Evolutionary conservation across 768 basidiomycete species (phyloP).

Genomic region (Pisolithus albus): DNA sequence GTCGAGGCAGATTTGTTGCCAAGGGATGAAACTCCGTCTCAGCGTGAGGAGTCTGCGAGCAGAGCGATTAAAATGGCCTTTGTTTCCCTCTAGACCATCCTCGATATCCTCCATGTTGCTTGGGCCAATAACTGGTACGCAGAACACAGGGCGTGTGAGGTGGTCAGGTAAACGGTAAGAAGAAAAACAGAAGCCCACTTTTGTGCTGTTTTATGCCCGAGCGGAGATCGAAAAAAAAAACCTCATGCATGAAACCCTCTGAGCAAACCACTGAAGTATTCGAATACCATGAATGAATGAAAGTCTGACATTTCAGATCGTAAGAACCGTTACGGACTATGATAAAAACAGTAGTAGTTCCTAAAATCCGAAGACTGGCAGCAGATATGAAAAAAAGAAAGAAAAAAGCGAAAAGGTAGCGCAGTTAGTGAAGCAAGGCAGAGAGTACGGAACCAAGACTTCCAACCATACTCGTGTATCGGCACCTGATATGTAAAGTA

Average conservation of each 20-base stretch:
- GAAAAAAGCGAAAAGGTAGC: constrained; percentile 1
- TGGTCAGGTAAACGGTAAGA: constrained; percentile 37
- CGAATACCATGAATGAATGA: background rate
- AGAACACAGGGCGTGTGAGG: constrained; percentile 40
- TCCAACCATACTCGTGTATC: constrained; percentile 2
- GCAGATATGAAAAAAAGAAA: constrained; percentile 2
- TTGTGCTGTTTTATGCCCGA: background rate
- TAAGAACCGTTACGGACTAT: constrained; percentile 11
- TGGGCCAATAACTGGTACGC: constrained; percentile 35
- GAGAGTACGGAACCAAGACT: background rate
- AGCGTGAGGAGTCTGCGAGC: constrained; percentile 59
- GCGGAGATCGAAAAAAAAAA: constrained; percentile 22
- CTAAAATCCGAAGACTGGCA: constrained; percentile 11
- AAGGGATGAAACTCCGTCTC: constrained; percentile 81
- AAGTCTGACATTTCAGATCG: constrained; percentile 9
- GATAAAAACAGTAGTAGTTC: constrained; percentile 11
- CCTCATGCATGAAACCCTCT: too few species aligned
- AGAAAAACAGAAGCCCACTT: background rate
- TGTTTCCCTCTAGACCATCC: constrained; percentile 44
- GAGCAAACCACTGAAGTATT: too few species aligned
- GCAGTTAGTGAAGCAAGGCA: constrained; percentile 3
- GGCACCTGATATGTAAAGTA: constrained; percentile 9
- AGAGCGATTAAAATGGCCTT: constrained; percentile 78
- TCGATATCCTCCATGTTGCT: constrained; percentile 31
- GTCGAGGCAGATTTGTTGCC: constrained; percentile 42